Conservation (phyloP, 495 filamentous ascomycete genomes). For the Jackrogersella multiformis region DNA sequence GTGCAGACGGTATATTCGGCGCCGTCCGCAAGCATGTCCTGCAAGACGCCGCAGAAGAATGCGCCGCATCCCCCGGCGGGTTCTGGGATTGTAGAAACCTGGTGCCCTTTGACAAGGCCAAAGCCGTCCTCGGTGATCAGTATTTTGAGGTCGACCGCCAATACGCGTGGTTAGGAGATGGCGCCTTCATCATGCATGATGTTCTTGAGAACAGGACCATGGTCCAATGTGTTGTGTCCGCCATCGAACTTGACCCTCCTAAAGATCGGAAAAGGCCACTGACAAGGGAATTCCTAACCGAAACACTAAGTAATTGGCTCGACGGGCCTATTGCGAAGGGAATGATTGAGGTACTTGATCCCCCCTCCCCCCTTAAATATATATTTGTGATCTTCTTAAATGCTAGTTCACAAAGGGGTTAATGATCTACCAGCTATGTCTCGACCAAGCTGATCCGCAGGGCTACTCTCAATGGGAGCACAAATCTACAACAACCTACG, state of each 20-base stretch:
- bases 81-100: constrained; percentile 36
- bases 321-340: constrained; percentile 22
- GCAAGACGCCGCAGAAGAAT: not conserved
- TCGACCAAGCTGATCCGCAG: constrained; percentile 49
- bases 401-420: not conserved
- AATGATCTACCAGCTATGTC: constrained; percentile 15
- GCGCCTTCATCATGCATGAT: constrained; percentile 21
- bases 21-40: constrained; percentile 31
- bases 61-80: constrained; percentile 20
- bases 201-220: constrained; percentile 23
- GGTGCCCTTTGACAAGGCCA: constrained; percentile 29
- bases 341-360: constrained; percentile 29
- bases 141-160: constrained; percentile 28
- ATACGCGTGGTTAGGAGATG: constrained; percentile 39
- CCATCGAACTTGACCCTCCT: constrained; percentile 14
- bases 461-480: constrained; percentile 71
- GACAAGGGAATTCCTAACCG: constrained; percentile 14
- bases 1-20: constrained; percentile 45
- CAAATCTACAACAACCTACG: constrained; percentile 63
- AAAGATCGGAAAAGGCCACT: constrained; percentile 17
- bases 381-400: not conserved
- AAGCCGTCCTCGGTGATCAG: constrained; percentile 22
- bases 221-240: constrained; percentile 31
- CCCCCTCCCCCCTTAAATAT: too few relatives aligned
- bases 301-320: constrained; percentile 10